phyloP scores from a whole-genome alignment of 2,329 filamentous ascomycete species.

The Hypoxylon sp. region DNA sequence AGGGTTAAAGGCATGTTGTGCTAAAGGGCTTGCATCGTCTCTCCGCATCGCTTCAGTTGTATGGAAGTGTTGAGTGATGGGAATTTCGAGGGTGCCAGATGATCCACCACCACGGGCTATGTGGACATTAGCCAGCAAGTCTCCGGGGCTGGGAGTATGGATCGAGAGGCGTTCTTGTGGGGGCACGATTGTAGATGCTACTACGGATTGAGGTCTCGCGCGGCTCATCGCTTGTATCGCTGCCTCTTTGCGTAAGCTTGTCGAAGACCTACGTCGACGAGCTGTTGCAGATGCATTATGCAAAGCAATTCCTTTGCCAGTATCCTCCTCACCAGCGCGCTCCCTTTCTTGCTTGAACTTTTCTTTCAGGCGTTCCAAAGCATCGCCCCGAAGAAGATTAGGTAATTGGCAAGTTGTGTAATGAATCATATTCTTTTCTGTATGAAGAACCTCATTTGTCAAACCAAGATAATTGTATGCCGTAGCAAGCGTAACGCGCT shows the following conservation, averaged over 20 bases:
- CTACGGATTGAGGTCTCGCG: constrained; percentile 55
- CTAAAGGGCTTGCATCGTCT: constrained; percentile 56
- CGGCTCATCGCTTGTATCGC: constrained; percentile 72
- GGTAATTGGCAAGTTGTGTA: constrained; percentile 92
- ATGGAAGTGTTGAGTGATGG: constrained; percentile 42
- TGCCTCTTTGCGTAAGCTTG: constrained; percentile 80
- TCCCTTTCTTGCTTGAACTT: constrained; percentile 90
- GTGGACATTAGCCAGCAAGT: constrained; percentile 82
- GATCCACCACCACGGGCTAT: constrained; percentile 66
- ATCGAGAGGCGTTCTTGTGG: constrained; percentile 53
- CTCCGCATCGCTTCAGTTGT: constrained; percentile 45
- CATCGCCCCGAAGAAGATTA: constrained; percentile 85
- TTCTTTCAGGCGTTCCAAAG: constrained; percentile 85
- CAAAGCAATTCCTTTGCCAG: constrained; percentile 90
- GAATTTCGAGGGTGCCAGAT: constrained; percentile 44
- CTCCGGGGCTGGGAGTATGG: constrained; percentile 72
- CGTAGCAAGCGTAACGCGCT: constrained; percentile 92
- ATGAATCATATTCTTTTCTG: constrained; percentile 91
- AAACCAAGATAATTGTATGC: constrained; percentile 94
- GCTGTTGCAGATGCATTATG: constrained; percentile 77
- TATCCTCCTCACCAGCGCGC: constrained; percentile 80
- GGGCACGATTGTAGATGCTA: constrained; percentile 52
- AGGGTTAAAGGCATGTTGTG: constrained; percentile 62
- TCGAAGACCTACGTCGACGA: constrained; percentile 75
- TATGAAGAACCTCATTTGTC: constrained; percentile 89